Percentiles rank a stretch among this genome's conserved stretches.
These are phyloP conservation scores for Aspergillus campestris DNA, from an alignment of 495 filamentous ascomycete genomes.

Conservation along the genomic window DNA sequence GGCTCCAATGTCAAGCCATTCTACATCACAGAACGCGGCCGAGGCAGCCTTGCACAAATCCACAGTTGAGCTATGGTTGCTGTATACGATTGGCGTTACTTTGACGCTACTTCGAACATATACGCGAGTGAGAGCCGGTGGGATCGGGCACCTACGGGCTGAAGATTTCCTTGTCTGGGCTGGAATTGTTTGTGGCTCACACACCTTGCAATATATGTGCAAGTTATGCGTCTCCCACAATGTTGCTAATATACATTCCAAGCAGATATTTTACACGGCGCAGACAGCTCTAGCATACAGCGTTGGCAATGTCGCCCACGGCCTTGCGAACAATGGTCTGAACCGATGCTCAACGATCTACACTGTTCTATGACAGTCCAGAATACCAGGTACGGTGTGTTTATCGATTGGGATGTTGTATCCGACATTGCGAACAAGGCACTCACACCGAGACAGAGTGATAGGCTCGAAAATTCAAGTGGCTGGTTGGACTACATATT, in stretches of 20 bases:
- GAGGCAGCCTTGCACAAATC: constrained; percentile 25
- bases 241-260: constrained; percentile 3
- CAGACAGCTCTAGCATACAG: constrained; percentile 28
- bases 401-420: not conserved
- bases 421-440: not conserved
- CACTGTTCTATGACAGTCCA: constrained; percentile 22
- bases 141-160: constrained; percentile 28
- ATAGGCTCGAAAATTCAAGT: constrained; percentile 47
- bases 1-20: not conserved
- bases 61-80: constrained; percentile 37
- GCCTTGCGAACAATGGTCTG: constrained; percentile 45
- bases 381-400: constrained; percentile 28
- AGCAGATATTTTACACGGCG: constrained; percentile 28
- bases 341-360: constrained; percentile 34
- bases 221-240: not conserved
- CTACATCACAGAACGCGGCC: constrained; percentile 18
- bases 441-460: constrained; percentile 17
- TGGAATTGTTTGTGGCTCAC: constrained; percentile 29
- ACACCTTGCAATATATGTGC: not conserved
- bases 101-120: constrained; percentile 36
- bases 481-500: constrained; percentile 45
- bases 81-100: constrained; percentile 36
- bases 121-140: constrained; percentile 33
- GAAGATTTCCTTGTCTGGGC: constrained; percentile 50
- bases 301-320: constrained; percentile 26